These are phyloP conservation scores for Annona squamosa DNA, from an alignment of 164 flowering plant species.

Conservation along the genomic window DNA sequence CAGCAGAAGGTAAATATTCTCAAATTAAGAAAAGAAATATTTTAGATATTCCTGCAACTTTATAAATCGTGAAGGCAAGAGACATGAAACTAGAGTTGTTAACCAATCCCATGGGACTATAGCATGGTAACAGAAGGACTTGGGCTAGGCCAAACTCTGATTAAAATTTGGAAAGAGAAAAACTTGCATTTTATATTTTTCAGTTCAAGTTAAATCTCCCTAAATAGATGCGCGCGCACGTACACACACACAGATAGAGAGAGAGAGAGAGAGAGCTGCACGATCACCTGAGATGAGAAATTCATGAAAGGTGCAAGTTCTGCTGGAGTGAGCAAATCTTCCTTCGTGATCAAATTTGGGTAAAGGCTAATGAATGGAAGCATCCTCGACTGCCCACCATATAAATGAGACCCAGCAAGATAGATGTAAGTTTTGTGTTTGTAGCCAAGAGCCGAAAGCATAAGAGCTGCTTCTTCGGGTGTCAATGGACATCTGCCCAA, in stretches of 20 bases:
- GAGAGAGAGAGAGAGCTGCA: too few relatives aligned
- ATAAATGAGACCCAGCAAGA: conserved; percentile 81
- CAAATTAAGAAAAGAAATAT: neutral
- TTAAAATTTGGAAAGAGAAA: too few relatives aligned
- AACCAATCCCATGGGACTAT: neutral
- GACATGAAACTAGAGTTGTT: neutral
- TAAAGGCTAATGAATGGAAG: conserved; percentile 54
- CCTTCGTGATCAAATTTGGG: conserved; percentile 86
- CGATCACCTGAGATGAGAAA: conserved; percentile 84
- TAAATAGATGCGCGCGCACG: too few relatives aligned
- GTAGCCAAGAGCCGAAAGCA: conserved; percentile 78
- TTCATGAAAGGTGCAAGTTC: conserved; percentile 85
- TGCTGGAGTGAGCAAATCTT: conserved; percentile 68
- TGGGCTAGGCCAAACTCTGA: too few relatives aligned
- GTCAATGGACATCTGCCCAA: conserved; percentile 86
- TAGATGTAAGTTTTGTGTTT: conserved; percentile 59
- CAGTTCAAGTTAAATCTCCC: too few relatives aligned
- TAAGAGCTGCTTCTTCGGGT: conserved; percentile 95
- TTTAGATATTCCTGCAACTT: neutral
- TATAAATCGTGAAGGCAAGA: neutral
- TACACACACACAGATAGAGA: too few relatives aligned
- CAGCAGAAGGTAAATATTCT: neutral
- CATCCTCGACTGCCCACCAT: conserved; percentile 79
- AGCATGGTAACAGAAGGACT: too few relatives aligned
- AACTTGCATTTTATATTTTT: too few relatives aligned